Percentiles rank a stretch among this genome's conserved stretches.
Conservation (phyloP, 2,329 filamentous ascomycete genomes). For the Penicillium digitatum region DNA sequence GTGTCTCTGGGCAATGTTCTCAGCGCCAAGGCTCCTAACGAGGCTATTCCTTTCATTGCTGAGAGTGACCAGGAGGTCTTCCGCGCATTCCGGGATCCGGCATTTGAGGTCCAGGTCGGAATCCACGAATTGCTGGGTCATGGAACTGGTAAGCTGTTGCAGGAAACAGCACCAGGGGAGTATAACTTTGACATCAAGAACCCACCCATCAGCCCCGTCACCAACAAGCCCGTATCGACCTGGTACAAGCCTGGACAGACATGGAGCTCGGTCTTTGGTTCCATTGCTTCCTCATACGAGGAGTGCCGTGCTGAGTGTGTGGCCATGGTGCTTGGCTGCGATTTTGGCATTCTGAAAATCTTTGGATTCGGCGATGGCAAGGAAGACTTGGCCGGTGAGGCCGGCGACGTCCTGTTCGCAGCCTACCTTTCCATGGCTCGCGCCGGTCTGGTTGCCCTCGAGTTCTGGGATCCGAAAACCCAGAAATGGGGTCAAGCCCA, state of each 20-base stretch:
- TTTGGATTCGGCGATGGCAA: conserved; percentile 84
- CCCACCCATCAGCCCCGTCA: conserved; percentile 76
- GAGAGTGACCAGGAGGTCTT: conserved; percentile 73
- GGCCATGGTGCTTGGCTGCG: conserved; percentile 84
- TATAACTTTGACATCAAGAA: conserved; percentile 86
- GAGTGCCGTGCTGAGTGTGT: conserved; percentile 93
- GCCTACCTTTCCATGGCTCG: conserved; percentile 92
- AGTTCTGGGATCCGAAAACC: conserved; percentile 91
- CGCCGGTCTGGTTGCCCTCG: conserved; percentile 80
- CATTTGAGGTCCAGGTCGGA: conserved; percentile 94
- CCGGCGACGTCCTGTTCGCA: conserved; percentile 81
- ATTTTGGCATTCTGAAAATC: conserved; percentile 82
- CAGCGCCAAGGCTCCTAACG: conserved; percentile 83
- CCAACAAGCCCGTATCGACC: conserved; percentile 69
- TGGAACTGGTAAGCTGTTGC: conserved; percentile 87
- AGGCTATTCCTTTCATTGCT: conserved; percentile 86
- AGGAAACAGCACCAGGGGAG: conserved; percentile 74
- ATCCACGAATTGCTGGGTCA: conserved; percentile 87
- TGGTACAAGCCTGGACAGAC: conserved; percentile 97
- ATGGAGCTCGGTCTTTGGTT: conserved; percentile 88
- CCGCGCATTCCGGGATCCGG: conserved; percentile 74
- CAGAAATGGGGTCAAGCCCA: conserved; percentile 91
- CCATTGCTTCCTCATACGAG: conserved; percentile 83
- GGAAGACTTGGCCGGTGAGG: conserved; percentile 66
- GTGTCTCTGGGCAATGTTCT: conserved; percentile 88